Evolutionary conservation across 768 basidiomycete genomes (phyloP), one percentile per base, ranked within the genome.

Genomic region (Xerocomellus dryophilus): DNA sequence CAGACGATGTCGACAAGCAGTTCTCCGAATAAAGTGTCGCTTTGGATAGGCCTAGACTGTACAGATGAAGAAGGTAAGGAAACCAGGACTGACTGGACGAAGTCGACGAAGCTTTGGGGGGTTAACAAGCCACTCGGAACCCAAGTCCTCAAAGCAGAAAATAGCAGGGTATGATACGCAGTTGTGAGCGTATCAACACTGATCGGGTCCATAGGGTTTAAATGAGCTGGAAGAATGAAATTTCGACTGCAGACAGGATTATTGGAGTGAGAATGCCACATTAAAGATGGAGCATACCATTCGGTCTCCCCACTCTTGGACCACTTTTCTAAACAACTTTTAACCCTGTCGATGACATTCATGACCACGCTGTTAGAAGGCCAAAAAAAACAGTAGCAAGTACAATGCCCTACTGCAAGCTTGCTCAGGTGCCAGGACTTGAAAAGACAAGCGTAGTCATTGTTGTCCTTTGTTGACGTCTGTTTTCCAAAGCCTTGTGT

Each of bases 1-100:
- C 92, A 94, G 42, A 91, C 76, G 62, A 88, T 77, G 66, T 94
- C 92, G 20, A 94, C 79, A 3, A 93, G 73, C 43, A 82, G 69
- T 61, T 91, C 89, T 11, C 85, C 85, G 51, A 92, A 82, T 1
- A 76, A 60, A 1, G 71, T 56, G 4, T 71, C 72, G 56, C 78
- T 75, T 8, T 76, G 69, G 11, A 77, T 73, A 43, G 74, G 69
- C 36, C 60, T 57, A 17, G 68, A 58, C 25, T 64, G 66, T 4
- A 64, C 54, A n/a, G 81, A 80, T 6, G 87, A 88, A 20, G 88
- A 87, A 18, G 89, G 90, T 10, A 90, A 76, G 42, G 71, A 74
- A 46, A 75, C 72, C 39, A 87, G 66, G 25, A 89, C 78, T 4
- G 80, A 81, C 61, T 80, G 79, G 20, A 90, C 74, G 65, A 92